Percentiles rank a stretch among this genome's conserved stretches.
Conservation (phyloP, 768 basidiomycete species). For the Rhodotorula babjevae region DNA sequence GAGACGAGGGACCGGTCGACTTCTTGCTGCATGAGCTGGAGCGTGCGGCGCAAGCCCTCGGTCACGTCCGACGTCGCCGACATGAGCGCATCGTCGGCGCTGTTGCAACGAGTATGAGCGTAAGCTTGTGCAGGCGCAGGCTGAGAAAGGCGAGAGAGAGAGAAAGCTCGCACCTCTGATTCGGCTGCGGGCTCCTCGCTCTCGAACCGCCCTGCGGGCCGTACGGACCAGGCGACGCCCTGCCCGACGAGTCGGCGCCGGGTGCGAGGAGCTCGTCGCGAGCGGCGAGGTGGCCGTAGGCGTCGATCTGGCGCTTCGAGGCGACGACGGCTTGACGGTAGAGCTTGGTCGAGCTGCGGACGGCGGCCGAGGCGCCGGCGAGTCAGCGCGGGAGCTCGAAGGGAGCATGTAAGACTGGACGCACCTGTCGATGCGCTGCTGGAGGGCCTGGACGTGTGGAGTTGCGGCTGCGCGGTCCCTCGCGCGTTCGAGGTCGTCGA, state of each 20-base stretch:
- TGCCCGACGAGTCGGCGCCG: background rate
- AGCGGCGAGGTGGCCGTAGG: conserved; percentile 3
- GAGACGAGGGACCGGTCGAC: conserved; percentile 83
- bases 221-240: background rate
- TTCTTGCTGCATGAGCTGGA: conserved; percentile 81
- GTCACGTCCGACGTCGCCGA: conserved; percentile 85
- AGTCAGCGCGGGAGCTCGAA: background rate
- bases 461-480: conserved; percentile 54
- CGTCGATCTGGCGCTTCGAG: conserved; percentile 20
- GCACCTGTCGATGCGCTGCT: conserved; percentile 55
- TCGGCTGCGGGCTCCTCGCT: background rate
- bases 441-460: conserved; percentile 55
- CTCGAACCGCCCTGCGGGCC: background rate
- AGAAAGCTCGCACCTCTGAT: background rate
- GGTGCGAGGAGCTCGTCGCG: conserved; percentile 21
- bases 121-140: background rate
- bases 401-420: conserved; percentile 41
- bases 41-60: conserved; percentile 75
- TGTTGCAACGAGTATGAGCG: background rate
- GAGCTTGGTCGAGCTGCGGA: conserved; percentile 21
- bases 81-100: conserved; percentile 78
- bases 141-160: background rate
- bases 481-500: conserved; percentile 64
- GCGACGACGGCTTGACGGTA: conserved; percentile 27
- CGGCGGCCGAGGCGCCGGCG: too few relatives aligned